Base-by-base conservation (phyloP, 768 basidiomycete species). In the Tricholoma hemisulphureum region DNA sequence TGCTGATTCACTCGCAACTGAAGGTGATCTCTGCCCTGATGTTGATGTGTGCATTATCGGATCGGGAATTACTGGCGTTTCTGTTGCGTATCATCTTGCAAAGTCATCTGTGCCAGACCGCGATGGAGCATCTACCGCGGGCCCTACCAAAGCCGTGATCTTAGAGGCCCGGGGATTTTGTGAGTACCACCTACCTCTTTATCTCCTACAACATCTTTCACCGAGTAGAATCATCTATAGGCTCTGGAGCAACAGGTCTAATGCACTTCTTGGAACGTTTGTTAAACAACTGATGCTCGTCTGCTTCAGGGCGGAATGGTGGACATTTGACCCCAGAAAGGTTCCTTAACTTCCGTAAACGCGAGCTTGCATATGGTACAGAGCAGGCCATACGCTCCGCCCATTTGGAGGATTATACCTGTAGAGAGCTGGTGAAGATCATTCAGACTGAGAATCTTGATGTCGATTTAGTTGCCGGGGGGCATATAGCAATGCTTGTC, bases 161-260 rank as follows among this genome's bases (percentile, higher is more conserved):
- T 69, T 97, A 8, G 94, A 96, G 66, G 95, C 93, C 4, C 76
- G 95, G 63, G 88, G 92, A 65, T 88, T 95, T 70, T 90, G 93
- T 93, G 21, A 73, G 90, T 77, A 45, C 32, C n/a, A 20, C 34
- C 14, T 41, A 43, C 46, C 57, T 6, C 57, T 57, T 21, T 49
- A 49, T 43, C 51, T 31, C n/a, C 20, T 23, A 45, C 29, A n/a
- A n/a, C n/a, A n/a, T n/a, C n/a, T 61, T 14, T 9, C 51, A 14
- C 55, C 48, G 34, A 55, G 32, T 53, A 35, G 29, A n/a, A 34
- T 20, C 9, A 41, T 56, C 14, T 68, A n/a, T n/a, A 87, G 88
- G 88, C 70, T 83, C 87, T 55, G 89, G 90, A 32, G 88, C 90
- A 31, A 94, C 91, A 55, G 89, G 90, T 86, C 59, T 29, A 63